Base-by-base conservation (phyloP, 768 basidiomycete species). In the Psilocybe azurescens region DNA sequence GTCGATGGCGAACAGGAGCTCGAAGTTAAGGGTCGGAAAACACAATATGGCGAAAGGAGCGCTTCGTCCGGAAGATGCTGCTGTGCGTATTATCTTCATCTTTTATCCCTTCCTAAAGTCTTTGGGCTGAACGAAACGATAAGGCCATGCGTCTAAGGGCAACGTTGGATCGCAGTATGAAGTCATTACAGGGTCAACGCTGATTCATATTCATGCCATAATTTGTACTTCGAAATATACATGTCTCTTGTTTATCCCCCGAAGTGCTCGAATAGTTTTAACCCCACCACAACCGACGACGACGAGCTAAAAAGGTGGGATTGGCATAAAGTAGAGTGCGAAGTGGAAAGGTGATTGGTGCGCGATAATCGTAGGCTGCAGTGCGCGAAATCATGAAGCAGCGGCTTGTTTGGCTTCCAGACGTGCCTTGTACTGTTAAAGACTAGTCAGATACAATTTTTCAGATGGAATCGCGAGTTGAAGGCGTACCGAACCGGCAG, bases 1-100 rank as follows among this genome's bases (percentile, higher is more conserved):
- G 44, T 74, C 70, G 51, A 78, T 76, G 67, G 47, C 78, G 70
- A 67, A 78, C 71, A 64, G 85, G 53, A 78, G 74, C 56, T 83
- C 87, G 58, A 85, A 83, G 65, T 75, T 87, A 13, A 81, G 86
- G 62, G 80, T 84, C 28, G 88, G 90, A 4, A 93, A 91, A 67
- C 90, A 93, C 66, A 94, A 94, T 70, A 93, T 93, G 91, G 93
- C 93, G 2, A 94, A 94, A 74, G 92, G 91, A 2, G 91, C 91
- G 0, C 73, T 92, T 65, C 81, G 89, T 54, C 89, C 89, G 0
- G 93, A 94, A 73, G 93, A 94, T 73, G 91, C 89, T 55, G 91
- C 92, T 54, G 92, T 92, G 73, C 24, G 87, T 79, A 5, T 54
- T 36, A n/a, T 53, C 24, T 55, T 39, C 44, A 16, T 44, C 30